Conservation (phyloP, 352 stramenopile species). For the Hyphochytrium catenoides region DNA sequence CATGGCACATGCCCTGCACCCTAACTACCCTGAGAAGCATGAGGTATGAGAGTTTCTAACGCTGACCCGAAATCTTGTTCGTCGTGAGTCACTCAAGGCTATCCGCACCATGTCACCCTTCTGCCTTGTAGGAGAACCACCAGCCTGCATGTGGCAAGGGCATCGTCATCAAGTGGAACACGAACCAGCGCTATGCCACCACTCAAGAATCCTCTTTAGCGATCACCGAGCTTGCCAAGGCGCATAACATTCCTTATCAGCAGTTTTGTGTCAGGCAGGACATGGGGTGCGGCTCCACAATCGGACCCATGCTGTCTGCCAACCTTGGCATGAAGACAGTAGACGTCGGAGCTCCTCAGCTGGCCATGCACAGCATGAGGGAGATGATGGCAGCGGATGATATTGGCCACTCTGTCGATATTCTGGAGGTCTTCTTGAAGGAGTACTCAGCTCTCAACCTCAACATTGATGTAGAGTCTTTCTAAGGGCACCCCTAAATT, state of each 20-base stretch:
- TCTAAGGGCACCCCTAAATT: too few relatives aligned
- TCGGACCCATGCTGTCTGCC: conserved; percentile 85
- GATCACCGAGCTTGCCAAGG: conserved; percentile 66
- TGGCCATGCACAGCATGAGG: conserved; percentile 93
- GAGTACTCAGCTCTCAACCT: conserved; percentile 70
- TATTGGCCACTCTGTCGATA: conserved; percentile 40
- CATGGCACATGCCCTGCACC: conserved; percentile 91
- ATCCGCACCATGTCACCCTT: too few relatives aligned
- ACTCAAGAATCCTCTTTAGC: conserved; percentile 74
- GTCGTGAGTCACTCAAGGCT: too few relatives aligned
- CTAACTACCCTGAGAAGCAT: conserved; percentile 89
- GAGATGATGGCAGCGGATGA: conserved; percentile 82
- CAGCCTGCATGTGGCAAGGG: conserved; percentile 66
- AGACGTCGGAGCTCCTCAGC: conserved; percentile 84
- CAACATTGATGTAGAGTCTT: too few relatives aligned
- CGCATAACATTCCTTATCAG: conserved; percentile 62
- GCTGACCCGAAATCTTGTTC: too few relatives aligned
- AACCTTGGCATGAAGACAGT: conserved; percentile 86
- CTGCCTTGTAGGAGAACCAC: too few relatives aligned
- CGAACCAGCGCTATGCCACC: conserved; percentile 91
- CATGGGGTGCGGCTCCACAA: conserved; percentile 85
- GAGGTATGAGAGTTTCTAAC: too few relatives aligned
- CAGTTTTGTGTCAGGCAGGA: conserved; percentile 93
- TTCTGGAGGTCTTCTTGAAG: conserved; percentile 79
- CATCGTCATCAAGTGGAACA: conserved; percentile 97